Evolutionary conservation across 371 early-diverging fungal species (phyloP).

Genomic region (Lichtheimia ramosa): DNA sequence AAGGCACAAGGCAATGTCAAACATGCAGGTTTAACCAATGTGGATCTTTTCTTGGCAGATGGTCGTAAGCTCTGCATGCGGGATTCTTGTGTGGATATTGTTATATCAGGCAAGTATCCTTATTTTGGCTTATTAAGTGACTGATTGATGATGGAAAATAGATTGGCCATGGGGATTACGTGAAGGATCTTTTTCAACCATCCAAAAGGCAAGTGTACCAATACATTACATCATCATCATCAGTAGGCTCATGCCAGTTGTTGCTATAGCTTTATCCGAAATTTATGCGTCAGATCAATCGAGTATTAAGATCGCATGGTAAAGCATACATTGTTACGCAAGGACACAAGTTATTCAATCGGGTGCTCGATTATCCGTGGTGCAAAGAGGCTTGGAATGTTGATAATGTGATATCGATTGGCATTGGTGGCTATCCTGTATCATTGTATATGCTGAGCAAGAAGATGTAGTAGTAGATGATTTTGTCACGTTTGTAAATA

Average conservation of each 20-base stretch:
- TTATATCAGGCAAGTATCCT: slow-evolving; percentile 35
- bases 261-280: slow-evolving; percentile 48
- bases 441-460: slow-evolving; percentile 30
- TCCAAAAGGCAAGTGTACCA: no score
- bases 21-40: slow-evolving; percentile 28
- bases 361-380: slow-evolving; percentile 40
- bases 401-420: slow-evolving; percentile 26
- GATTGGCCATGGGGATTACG: slow-evolving; percentile 54
- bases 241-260: neutral
- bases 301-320: slow-evolving; percentile 27
- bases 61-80: slow-evolving; percentile 34
- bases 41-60: slow-evolving; percentile 39
- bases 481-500: neutral
- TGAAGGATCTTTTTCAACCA: slow-evolving; percentile 32
- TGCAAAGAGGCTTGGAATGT: slow-evolving; percentile 27
- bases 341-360: slow-evolving; percentile 37
- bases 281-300: slow-evolving; percentile 36
- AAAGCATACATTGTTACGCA: slow-evolving; percentile 50
- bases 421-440: slow-evolving; percentile 43
- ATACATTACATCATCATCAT: no score
- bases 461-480: neutral
- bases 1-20: slow-evolving; percentile 35
- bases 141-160: slow-evolving; percentile 8
- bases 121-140: neutral
- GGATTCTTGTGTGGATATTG: slow-evolving; percentile 29